phyloP scores from a whole-genome alignment of 768 basidiomycete genomes.

The Pleurotus salmoneostramineus region DNA sequence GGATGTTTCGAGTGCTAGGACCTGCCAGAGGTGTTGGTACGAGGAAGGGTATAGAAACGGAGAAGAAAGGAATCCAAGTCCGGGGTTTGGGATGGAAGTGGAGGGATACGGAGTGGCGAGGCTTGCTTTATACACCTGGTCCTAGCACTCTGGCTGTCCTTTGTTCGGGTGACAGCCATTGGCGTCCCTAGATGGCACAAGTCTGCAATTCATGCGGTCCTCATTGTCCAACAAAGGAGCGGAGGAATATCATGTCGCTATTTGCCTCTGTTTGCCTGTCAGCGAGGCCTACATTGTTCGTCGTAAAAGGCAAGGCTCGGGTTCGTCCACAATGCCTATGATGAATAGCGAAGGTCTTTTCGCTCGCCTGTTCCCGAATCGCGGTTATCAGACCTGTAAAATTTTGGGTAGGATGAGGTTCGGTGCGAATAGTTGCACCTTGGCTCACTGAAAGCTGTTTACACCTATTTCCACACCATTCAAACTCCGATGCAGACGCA shows the following conservation, averaged over 20 bases:
- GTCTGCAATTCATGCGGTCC: background rate
- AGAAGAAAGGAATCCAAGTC: constrained; percentile 4
- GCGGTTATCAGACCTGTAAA: background rate
- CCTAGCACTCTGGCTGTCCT: constrained; percentile 3
- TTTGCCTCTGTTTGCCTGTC: background rate
- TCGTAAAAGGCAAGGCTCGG: background rate
- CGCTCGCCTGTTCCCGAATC: too few species aligned
- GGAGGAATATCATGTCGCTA: background rate
- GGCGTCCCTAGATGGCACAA: background rate
- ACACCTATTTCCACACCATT: background rate
- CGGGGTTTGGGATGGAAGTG: background rate
- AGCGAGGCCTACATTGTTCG: background rate
- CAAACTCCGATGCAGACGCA: background rate
- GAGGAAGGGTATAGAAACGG: background rate
- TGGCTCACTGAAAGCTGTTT: background rate
- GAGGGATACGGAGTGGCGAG: background rate
- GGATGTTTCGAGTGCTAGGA: background rate
- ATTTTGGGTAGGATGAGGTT: background rate
- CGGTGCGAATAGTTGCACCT: background rate
- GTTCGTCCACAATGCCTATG: background rate
- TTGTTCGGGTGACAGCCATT: constrained; percentile 1
- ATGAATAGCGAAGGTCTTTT: background rate
- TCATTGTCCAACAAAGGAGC: constrained; percentile 5
- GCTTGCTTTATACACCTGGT: constrained; percentile 7
- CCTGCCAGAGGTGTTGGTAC: constrained; percentile 1